These are phyloP conservation scores for Thyridium curvatum DNA, from an alignment of 2,329 filamentous ascomycete genomes.

Conservation along the genomic window DNA sequence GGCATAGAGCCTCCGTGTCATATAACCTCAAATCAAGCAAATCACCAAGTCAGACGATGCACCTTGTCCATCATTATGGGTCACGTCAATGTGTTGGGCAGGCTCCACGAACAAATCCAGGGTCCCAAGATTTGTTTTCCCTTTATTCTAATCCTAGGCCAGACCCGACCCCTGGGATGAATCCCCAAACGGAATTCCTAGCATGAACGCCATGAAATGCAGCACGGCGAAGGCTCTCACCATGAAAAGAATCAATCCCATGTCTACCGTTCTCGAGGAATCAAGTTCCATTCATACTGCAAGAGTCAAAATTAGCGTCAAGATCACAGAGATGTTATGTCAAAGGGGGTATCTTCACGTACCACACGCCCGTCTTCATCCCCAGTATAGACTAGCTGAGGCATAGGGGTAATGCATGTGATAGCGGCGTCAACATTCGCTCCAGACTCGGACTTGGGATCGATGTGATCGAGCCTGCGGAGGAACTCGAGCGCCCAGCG, in stretches of 20 bases:
- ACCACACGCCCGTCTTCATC: slow-evolving; percentile 91
- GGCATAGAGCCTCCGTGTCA: background rate
- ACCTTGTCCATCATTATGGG: background rate
- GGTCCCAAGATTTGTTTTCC: too few relatives aligned
- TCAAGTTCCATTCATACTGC: slow-evolving; percentile 60
- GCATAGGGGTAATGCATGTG: slow-evolving; percentile 79
- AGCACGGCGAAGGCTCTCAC: background rate
- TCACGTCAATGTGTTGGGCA: too few relatives aligned
- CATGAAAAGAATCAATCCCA: background rate
- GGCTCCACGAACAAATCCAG: too few relatives aligned
- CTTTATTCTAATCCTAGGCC: too few relatives aligned
- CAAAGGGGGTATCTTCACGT: slow-evolving; percentile 29
- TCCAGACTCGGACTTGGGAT: slow-evolving; percentile 56
- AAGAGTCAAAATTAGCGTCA: slow-evolving; percentile 7
- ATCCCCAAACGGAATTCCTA: too few relatives aligned
- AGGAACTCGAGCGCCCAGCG: slow-evolving; percentile 73
- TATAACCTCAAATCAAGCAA: slow-evolving; percentile 1
- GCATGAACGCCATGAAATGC: too few relatives aligned
- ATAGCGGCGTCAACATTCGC: slow-evolving; percentile 62
- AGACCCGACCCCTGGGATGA: too few relatives aligned
- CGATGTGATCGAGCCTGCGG: slow-evolving; percentile 74
- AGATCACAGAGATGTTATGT: background rate
- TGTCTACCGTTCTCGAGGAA: slow-evolving; percentile 48
- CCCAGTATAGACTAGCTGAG: slow-evolving; percentile 81
- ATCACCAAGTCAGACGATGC: background rate